phyloP scores from a whole-genome alignment of 495 filamentous ascomycete species.

The Penicillium bialowiezense region DNA sequence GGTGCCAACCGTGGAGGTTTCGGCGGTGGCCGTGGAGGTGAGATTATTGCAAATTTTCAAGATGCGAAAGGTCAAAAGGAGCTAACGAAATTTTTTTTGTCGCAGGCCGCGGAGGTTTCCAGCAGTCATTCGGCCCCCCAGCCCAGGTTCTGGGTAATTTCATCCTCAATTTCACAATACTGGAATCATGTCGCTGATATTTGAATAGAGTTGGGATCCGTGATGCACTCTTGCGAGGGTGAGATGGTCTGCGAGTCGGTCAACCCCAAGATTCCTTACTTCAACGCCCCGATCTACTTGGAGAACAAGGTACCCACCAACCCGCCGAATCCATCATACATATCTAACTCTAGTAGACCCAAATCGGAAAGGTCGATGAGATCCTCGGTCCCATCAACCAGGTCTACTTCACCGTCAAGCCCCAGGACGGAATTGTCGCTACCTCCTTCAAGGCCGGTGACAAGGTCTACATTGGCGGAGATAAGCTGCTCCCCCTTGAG shows the following conservation, averaged over 20 bases:
- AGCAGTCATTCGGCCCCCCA: slow-evolving; percentile 63
- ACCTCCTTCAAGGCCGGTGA: slow-evolving; percentile 92
- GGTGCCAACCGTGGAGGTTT: slow-evolving; percentile 53
- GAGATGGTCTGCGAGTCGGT: slow-evolving; percentile 93
- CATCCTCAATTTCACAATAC: background rate
- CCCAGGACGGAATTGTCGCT: slow-evolving; percentile 91
- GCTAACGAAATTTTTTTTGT: slow-evolving; percentile 43
- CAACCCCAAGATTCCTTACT: slow-evolving; percentile 96
- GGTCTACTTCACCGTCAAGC: slow-evolving; percentile 97
- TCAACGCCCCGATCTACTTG: slow-evolving; percentile 97
- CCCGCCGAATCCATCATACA: background rate
- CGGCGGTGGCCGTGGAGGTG: slow-evolving; percentile 45
- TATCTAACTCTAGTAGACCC: slow-evolving; percentile 41
- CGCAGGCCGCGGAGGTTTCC: slow-evolving; percentile 61
- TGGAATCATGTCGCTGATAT: slow-evolving; percentile 20
- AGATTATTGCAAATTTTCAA: slow-evolving; percentile 9
- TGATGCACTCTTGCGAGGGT: slow-evolving; percentile 91
- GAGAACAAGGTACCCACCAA: slow-evolving; percentile 78
- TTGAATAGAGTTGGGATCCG: slow-evolving; percentile 77
- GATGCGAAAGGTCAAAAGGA: slow-evolving; percentile 9
- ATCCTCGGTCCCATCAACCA: slow-evolving; percentile 91
- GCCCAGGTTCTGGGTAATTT: slow-evolving; percentile 60
- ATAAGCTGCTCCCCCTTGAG: slow-evolving; percentile 92
- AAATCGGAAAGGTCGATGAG: slow-evolving; percentile 59
- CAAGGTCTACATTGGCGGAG: slow-evolving; percentile 92